Conservation (phyloP, 2,329 filamentous ascomycete species). For the Chaetoscypha palmicola region DNA sequence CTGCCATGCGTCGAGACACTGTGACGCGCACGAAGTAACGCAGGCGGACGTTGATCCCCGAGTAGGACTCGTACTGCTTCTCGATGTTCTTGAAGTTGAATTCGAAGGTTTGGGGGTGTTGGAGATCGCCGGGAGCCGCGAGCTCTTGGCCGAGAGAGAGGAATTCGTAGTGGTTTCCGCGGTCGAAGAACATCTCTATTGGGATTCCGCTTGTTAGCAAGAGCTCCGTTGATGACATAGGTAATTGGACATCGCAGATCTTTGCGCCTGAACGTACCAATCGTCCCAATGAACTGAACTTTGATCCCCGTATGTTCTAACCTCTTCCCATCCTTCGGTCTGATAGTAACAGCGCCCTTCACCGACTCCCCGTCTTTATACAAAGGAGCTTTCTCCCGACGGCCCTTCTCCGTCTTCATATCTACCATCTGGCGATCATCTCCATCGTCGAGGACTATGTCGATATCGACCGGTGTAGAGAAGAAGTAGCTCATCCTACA, state of each 20-base stretch:
- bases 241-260: no score
- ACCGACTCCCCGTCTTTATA: slow-evolving; percentile 99
- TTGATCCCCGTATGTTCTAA: slow-evolving; percentile 98
- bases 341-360: slow-evolving; percentile 88
- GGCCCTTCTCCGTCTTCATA: slow-evolving; percentile 96
- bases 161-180: slow-evolving; percentile 98
- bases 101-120: slow-evolving; percentile 96
- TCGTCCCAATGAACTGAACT: slow-evolving; percentile 98
- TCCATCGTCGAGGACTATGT: slow-evolving; percentile 91
- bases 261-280: slow-evolving; percentile 56
- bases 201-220: no score
- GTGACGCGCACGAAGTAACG: slow-evolving; percentile 98
- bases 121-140: slow-evolving; percentile 91
- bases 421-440: slow-evolving; percentile 94
- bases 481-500: slow-evolving; percentile 97
- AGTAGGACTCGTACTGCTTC: slow-evolving; percentile 99
- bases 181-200: slow-evolving; percentile 98
- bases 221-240: no score
- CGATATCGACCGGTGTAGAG: slow-evolving; percentile 96
- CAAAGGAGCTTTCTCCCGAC: slow-evolving; percentile 89
- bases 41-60: slow-evolving; percentile 98
- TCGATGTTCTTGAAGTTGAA: slow-evolving; percentile 99
- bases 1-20: slow-evolving; percentile 92
- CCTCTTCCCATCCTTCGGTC: slow-evolving; percentile 96
- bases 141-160: slow-evolving; percentile 95